Base-by-base conservation (phyloP, 176 grass and related monocot species). In the Carex parvula region DNA sequence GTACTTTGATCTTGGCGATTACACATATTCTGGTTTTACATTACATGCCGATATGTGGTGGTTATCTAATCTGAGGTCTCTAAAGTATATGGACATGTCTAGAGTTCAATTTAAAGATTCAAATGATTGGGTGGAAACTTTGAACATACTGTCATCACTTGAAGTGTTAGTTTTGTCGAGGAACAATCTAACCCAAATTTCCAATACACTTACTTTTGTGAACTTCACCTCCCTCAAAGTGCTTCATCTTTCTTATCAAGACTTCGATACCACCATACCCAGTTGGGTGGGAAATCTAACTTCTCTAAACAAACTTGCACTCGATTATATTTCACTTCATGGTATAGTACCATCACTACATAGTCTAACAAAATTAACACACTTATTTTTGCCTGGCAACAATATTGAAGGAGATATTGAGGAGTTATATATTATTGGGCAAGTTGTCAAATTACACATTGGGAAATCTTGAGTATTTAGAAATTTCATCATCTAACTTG, bases 201-300 rank as follows among this genome's bases (percentile, higher is more conserved):
- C 70, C 2, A 3, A 74, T 50, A 13, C 44, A 39, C 54, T 74
- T 74, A 10, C 70, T n/a, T 13, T 46, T 5, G 33, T 74, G n/a
- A 74, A 74, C 70, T 74, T 74, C 39, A 37, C 70, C 17, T 74
- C 70, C 33, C 70, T 74, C 3, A 74, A 16, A 74, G 35, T n/a
- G 5, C 44, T 74, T 74, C 3, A 48, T 22, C 6, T 74, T 18
- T 44, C 2, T 17, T 2, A 11, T 20, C 3, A 74, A 1, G 52
- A 74, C 17, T 74, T 74, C 6, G 50, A 74, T 74, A 48, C 37
- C 20, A 35, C 15, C 35, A 52, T 74, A 52, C 70, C 70, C 4
- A 44, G 21, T 52, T 74, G 70, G 70, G 0, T 56, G 15, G 54
- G 54, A 56, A 56, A 56, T 56, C 54, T 56, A 15, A 56, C 54